Conservation (phyloP, 2,329 filamentous ascomycete genomes). For the Beauveria caledonica region DNA sequence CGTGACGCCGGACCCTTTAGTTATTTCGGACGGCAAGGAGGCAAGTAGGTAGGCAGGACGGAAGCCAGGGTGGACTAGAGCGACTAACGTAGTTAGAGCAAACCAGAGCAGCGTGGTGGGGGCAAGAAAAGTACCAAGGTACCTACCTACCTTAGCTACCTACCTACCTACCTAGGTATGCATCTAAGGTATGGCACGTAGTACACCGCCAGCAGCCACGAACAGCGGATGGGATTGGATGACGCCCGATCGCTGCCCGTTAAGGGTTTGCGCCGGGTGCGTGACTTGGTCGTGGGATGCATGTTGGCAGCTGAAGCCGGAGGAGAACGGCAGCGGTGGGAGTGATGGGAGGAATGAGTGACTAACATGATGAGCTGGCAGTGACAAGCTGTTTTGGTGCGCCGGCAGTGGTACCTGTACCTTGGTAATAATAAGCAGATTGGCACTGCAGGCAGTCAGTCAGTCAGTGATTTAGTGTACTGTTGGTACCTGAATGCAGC, state of each 20-base stretch:
- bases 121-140: not conserved
- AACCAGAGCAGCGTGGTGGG: not conserved
- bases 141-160: too few species aligned
- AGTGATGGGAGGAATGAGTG: not conserved
- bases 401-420: too few species aligned
- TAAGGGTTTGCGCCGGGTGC: not conserved
- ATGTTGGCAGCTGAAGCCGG: not conserved
- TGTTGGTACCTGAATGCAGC: not conserved
- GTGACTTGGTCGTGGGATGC: not conserved
- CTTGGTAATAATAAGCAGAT: too few species aligned
- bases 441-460: too few species aligned
- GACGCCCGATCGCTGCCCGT: constrained; percentile 1
- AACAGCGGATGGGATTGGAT: not conserved
- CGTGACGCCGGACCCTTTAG: not conserved
- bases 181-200: not conserved
- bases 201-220: not conserved
- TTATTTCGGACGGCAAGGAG: not conserved
- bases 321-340: not conserved
- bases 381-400: not conserved
- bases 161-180: too few species aligned
- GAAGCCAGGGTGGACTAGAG: not conserved
- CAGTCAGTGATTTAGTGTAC: too few species aligned
- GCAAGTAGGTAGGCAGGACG: not conserved
- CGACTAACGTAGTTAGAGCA: too few species aligned
- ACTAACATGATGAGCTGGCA: constrained; percentile 1